phyloP scores from a whole-genome alignment of 1,284 basidiomycete species.

The Microbotryomycetes sp. region DNA sequence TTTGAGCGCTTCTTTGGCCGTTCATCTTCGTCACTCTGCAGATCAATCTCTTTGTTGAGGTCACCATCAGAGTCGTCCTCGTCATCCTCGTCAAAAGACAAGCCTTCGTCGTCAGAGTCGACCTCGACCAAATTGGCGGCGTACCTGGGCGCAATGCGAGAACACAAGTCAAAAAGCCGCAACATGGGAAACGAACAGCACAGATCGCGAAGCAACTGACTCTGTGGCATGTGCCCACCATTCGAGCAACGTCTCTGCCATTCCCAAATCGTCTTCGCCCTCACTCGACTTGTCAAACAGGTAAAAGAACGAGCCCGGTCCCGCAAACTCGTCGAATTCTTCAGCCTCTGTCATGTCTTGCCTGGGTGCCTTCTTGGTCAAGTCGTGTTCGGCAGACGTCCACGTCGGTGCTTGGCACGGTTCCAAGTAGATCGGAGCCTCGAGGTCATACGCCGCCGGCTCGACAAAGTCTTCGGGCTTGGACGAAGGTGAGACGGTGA shows the following conservation, averaged over 20 bases:
- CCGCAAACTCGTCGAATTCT: conserved; percentile 30
- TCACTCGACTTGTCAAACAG: conserved; percentile 18
- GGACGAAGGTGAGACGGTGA: conserved; percentile 19
- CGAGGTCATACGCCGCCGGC: conserved; percentile 26
- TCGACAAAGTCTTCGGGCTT: conserved; percentile 5
- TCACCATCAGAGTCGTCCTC: conserved; percentile 19
- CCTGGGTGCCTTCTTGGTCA: conserved; percentile 30
- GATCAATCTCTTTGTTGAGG: conserved; percentile 27
- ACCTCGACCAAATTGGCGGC: conserved; percentile 23
- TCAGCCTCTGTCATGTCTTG: conserved; percentile 23
- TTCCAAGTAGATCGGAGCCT: conserved; percentile 22
- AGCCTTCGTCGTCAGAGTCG: conserved; percentile 3
- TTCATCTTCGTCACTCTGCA: conserved; percentile 14
- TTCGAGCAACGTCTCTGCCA: conserved; percentile 21
- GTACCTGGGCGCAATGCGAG: conserved; percentile 20
- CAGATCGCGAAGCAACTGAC: conserved; percentile 11
- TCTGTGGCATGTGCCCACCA: conserved; percentile 29
- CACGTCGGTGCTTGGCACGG: conserved; percentile 11
- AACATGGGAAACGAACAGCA: neutral
- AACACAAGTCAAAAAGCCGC: neutral
- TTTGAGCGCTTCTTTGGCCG: conserved; percentile 21
- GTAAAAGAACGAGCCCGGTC: conserved; percentile 31
- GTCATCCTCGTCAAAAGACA: conserved; percentile 23
- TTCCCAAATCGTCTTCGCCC: conserved; percentile 21
- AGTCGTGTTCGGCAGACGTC: conserved; percentile 33